Percentiles rank a stretch among this genome's conserved stretches.
Evolutionary conservation across 352 stramenopile species (phyloP).

Genomic region (Phytophthora europaea): DNA sequence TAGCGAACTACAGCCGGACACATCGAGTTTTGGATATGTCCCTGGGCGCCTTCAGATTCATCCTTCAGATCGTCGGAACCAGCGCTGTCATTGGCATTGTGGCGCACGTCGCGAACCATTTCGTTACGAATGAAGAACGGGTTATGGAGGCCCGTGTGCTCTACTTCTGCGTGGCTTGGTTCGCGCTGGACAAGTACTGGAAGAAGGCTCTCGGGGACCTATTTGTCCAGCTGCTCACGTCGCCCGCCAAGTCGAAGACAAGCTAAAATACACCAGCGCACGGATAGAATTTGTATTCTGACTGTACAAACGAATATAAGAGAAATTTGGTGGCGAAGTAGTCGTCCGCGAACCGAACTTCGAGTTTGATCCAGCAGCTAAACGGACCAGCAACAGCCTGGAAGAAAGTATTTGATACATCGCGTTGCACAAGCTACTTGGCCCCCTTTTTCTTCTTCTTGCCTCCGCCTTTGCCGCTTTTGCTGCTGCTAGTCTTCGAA

Average conservation of each 20-base stretch:
- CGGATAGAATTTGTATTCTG: conserved; percentile 21
- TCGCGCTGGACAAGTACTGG: conserved; percentile 80
- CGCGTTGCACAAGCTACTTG: conserved; percentile 22
- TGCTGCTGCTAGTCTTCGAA: conserved; percentile 22
- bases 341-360: background rate
- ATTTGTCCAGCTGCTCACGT: conserved; percentile 36
- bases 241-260: conserved; percentile 36
- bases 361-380: background rate
- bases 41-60: conserved; percentile 45
- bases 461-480: conserved; percentile 36
- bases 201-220: conserved; percentile 54
- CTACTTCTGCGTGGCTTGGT: conserved; percentile 79
- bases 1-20: conserved; percentile 59
- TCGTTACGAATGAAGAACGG: conserved; percentile 56
- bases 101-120: conserved; percentile 70
- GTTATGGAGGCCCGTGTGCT: conserved; percentile 59
- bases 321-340: background rate
- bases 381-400: background rate
- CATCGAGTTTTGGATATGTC: conserved; percentile 49
- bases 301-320: background rate
- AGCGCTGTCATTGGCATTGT: conserved; percentile 57
- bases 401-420: background rate
- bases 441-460: conserved; percentile 57
- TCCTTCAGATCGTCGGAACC: conserved; percentile 58
- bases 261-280: conserved; percentile 10